A percentile compares a stretch with the other conserved stretches of the same genome.
phyloP scores from a whole-genome alignment of 495 filamentous ascomycete genomes.

The Penicillium subrubescens region DNA sequence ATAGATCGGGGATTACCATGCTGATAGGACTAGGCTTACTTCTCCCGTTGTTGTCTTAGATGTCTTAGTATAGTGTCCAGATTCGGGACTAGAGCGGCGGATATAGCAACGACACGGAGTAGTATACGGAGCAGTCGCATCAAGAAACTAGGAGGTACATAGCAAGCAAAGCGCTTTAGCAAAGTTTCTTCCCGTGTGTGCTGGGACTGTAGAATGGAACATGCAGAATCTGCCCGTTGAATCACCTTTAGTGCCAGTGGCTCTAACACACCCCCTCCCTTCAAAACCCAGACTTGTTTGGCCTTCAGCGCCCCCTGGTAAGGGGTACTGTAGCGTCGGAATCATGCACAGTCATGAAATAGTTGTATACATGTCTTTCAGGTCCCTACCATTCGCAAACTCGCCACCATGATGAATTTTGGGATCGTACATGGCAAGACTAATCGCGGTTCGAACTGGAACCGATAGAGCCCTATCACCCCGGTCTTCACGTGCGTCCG shows the following conservation, averaged over 20 bases:
- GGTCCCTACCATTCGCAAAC: too few species aligned
- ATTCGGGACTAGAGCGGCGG: not conserved
- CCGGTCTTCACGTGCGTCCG: slow-evolving; percentile 23
- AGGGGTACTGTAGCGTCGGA: not conserved
- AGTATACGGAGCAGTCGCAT: not conserved
- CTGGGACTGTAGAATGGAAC: slow-evolving; percentile 24
- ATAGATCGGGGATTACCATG: not conserved
- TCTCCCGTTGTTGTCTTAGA: not conserved
- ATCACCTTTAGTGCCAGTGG: slow-evolving; percentile 23
- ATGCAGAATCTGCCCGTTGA: slow-evolving; percentile 23
- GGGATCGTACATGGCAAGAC: not conserved
- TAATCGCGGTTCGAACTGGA: not conserved
- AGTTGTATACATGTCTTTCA: not conserved
- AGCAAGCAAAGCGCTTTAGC: not conserved
- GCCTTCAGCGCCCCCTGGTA: not conserved
- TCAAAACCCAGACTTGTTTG: slow-evolving; percentile 1
- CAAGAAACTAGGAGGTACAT: not conserved
- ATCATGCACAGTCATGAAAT: not conserved
- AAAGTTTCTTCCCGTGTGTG: slow-evolving; percentile 18
- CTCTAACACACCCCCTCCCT: slow-evolving; percentile 3
- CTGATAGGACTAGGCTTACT: slow-evolving; percentile 5
- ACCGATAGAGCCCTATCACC: slow-evolving; percentile 1
- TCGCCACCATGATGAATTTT: not conserved
- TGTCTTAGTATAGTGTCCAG: not conserved
- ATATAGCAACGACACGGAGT: not conserved